Evolutionary conservation across 2,329 filamentous ascomycete species (phyloP).

Genomic region (Ophiostoma tasmaniense): DNA sequence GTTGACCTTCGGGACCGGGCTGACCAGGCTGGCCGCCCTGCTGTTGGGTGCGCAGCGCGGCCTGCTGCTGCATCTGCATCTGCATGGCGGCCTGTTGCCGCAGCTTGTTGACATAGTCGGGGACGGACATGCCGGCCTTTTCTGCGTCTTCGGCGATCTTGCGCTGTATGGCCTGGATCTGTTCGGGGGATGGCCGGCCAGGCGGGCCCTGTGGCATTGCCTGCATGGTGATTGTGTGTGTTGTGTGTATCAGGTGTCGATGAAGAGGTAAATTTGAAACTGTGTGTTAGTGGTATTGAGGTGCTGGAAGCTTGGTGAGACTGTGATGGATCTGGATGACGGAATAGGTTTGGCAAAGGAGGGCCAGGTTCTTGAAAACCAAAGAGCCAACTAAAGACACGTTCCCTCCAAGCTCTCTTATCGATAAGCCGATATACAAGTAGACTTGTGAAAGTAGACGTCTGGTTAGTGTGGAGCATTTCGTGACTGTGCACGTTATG

Average conservation of each 20-base stretch:
- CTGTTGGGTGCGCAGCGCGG: constrained; percentile 34
- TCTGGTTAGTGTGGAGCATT: no score
- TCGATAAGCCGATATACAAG: neutral
- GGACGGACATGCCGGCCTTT: constrained; percentile 75
- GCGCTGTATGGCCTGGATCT: constrained; percentile 75
- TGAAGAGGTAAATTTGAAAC: neutral
- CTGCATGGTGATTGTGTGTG: neutral
- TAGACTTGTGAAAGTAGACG: no score
- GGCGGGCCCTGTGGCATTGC: constrained; percentile 3
- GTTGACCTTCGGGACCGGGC: constrained; percentile 27
- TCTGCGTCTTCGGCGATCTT: constrained; percentile 75
- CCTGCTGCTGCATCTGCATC: constrained; percentile 38
- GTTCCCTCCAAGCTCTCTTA: constrained; percentile 8
- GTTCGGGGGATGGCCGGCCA: constrained; percentile 61
- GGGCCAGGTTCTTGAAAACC: constrained; percentile 16
- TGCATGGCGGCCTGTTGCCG: constrained; percentile 47
- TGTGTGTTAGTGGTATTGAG: neutral
- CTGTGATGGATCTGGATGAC: neutral
- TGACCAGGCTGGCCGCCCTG: constrained; percentile 20
- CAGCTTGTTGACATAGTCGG: constrained; percentile 68
- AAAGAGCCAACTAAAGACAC: no score
- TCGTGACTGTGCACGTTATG: neutral
- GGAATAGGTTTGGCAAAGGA: constrained; percentile 1
- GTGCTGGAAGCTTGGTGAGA: no score
- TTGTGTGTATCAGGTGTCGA: neutral